Conservation (phyloP, 169 alveolate species). For the Cyclospora cayetanensis region DNA sequence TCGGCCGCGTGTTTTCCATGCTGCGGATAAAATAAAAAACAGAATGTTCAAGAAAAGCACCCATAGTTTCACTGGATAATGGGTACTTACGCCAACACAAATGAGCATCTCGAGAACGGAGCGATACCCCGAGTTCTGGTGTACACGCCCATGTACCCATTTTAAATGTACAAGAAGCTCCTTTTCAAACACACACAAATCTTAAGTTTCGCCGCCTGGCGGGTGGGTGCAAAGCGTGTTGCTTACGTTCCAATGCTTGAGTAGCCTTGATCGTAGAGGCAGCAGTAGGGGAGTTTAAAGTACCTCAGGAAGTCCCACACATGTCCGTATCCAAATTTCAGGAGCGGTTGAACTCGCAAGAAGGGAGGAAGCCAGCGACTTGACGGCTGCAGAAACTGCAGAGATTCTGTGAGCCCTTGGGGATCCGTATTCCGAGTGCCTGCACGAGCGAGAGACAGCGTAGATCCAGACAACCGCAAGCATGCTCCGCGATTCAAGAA, state of each 20-base stretch:
- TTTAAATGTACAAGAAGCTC: neutral
- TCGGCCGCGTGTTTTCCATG: constrained; percentile 22
- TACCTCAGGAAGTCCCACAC: constrained; percentile 38
- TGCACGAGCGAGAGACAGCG: neutral
- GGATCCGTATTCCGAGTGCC: constrained; percentile 68
- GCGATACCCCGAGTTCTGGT: neutral
- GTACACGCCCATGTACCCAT: neutral
- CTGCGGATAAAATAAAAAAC: neutral
- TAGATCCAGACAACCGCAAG: neutral
- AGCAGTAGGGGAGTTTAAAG: constrained; percentile 41
- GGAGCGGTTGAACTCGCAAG: constrained; percentile 67
- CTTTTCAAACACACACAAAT: neutral
- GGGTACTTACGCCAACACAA: neutral
- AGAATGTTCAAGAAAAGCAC: neutral
- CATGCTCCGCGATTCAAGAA: too few species aligned
- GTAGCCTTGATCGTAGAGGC: constrained; percentile 67
- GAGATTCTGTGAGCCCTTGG: neutral
- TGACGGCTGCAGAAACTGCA: constrained; percentile 2
- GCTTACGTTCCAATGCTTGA: constrained; percentile 61
- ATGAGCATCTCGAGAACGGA: neutral
- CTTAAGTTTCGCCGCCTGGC: neutral
- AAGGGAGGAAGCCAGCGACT: constrained; percentile 62
- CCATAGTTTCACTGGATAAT: neutral
- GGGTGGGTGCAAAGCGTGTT: neutral
- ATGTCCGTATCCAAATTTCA: constrained; percentile 21